Evolutionary conservation across 352 stramenopile genomes (phyloP).

Genomic region (Phytophthora podocarpi): DNA sequence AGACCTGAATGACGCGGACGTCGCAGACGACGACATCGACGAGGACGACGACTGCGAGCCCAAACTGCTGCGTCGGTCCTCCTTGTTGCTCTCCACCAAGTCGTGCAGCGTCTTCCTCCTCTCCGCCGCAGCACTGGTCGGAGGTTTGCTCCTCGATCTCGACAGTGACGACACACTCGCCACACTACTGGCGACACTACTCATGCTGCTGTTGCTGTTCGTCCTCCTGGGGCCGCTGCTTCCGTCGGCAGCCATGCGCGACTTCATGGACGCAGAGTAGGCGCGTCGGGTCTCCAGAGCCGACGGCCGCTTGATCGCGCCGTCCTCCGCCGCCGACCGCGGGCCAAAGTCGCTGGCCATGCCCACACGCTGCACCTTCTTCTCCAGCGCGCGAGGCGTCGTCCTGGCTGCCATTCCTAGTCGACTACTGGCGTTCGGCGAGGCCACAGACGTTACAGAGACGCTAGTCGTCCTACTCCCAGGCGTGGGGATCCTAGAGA

Average conservation of each 20-base stretch:
- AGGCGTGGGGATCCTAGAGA: slow-evolving; percentile 33
- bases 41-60: slow-evolving; percentile 58
- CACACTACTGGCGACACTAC: slow-evolving; percentile 34
- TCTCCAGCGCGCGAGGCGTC: slow-evolving; percentile 39
- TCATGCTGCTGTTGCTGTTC: slow-evolving; percentile 40
- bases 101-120: slow-evolving; percentile 46
- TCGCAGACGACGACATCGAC: slow-evolving; percentile 49
- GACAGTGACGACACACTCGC: slow-evolving; percentile 28
- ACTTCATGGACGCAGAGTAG: slow-evolving; percentile 28
- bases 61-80: slow-evolving; percentile 51
- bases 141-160: slow-evolving; percentile 21
- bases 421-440: slow-evolving; percentile 15
- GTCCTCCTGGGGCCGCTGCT: slow-evolving; percentile 28
- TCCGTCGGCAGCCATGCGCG: slow-evolving; percentile 23
- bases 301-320: slow-evolving; percentile 24
- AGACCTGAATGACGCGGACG: slow-evolving; percentile 39
- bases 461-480: slow-evolving; percentile 7
- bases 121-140: slow-evolving; percentile 22
- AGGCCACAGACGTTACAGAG: background rate
- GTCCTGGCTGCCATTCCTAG: slow-evolving; percentile 54
- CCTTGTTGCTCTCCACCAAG: slow-evolving; percentile 45
- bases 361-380: slow-evolving; percentile 43
- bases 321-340: slow-evolving; percentile 6
- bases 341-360: slow-evolving; percentile 20
- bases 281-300: slow-evolving; percentile 32